These are phyloP conservation scores for Pelargonium nanum DNA, from an alignment of 345 rosid genomes.

Conservation along the genomic window DNA sequence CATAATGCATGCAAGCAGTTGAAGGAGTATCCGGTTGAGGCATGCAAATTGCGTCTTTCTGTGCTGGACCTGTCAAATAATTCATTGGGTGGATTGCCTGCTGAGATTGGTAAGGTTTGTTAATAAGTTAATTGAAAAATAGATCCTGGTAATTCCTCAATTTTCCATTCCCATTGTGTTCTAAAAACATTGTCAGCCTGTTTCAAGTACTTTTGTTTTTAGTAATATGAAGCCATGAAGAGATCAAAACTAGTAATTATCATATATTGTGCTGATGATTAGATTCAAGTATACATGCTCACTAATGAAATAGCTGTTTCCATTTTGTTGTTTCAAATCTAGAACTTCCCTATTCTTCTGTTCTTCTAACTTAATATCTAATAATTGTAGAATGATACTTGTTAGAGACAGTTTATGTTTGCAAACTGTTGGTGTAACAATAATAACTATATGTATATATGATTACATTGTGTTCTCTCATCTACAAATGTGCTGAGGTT, in stretches of 20 bases:
- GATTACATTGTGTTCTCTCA: background rate
- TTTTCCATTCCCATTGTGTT: background rate
- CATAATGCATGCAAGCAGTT: conserved; percentile 35
- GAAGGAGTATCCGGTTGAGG: conserved; percentile 75
- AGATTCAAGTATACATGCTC: too few species aligned
- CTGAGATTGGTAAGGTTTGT: conserved; percentile 67
- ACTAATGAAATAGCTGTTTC: too few species aligned
- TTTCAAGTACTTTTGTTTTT: background rate
- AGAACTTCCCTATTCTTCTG: too few species aligned
- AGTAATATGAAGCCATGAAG: too few species aligned
- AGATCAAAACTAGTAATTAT: background rate
- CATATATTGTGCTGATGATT: too few species aligned
- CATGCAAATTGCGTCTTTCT: conserved; percentile 57
- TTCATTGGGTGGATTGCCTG: conserved; percentile 73
- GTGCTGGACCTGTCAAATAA: conserved; percentile 90
- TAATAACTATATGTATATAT: too few species aligned
- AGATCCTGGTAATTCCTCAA: conserved; percentile 1
- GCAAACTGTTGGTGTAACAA: too few species aligned
- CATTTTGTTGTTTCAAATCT: too few species aligned
- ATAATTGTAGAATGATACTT: too few species aligned
- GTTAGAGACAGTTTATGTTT: too few species aligned
- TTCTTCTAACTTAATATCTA: too few species aligned
- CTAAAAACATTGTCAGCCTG: background rate
- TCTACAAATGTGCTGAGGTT: background rate
- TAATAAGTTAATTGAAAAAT: conserved; percentile 7